Evolutionary conservation across 495 filamentous ascomycete species (phyloP).

Genomic region (Talaromyces thailandensis): DNA sequence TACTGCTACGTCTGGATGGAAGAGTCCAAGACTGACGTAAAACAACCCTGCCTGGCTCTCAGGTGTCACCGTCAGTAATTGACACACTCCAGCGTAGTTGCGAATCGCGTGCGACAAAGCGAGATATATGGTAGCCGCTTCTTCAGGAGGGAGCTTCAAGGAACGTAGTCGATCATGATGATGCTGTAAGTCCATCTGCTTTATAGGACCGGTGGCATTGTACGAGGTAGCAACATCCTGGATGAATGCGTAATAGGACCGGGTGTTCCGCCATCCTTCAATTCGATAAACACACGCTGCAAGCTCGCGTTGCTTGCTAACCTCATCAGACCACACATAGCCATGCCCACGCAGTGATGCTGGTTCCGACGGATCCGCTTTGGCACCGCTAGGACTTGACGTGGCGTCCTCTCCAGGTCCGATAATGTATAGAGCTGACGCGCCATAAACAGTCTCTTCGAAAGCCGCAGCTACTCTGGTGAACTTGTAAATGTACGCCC

Average conservation of each 20-base stretch:
- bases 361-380: slow-evolving; percentile 41
- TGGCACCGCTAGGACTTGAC: slow-evolving; percentile 36
- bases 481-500: slow-evolving; percentile 84
- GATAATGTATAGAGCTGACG: slow-evolving; percentile 81
- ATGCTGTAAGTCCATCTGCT: slow-evolving; percentile 77
- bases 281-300: slow-evolving; percentile 84
- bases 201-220: slow-evolving; percentile 58
- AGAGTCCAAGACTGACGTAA: slow-evolving; percentile 85
- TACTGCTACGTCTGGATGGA: slow-evolving; percentile 77
- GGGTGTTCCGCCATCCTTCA: slow-evolving; percentile 90
- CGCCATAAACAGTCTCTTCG: slow-evolving; percentile 89
- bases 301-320: slow-evolving; percentile 71
- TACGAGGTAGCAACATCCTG: slow-evolving; percentile 58
- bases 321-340: slow-evolving; percentile 87
- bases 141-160: slow-evolving; percentile 59
- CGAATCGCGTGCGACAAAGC: slow-evolving; percentile 66
- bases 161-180: slow-evolving; percentile 84
- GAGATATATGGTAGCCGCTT: slow-evolving; percentile 71
- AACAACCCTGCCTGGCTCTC: slow-evolving; percentile 87
- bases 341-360: slow-evolving; percentile 70
- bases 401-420: slow-evolving; percentile 42
- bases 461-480: slow-evolving; percentile 87
- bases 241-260: slow-evolving; percentile 91
- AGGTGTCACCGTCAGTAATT: slow-evolving; percentile 77
- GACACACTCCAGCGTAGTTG: slow-evolving; percentile 80